Percentiles rank a stretch among this genome's conserved stretches.
These are phyloP conservation scores for Arthrobotrys pseudoclavata DNA, from an alignment of 2,329 filamentous ascomycete genomes.

Conservation along the genomic window DNA sequence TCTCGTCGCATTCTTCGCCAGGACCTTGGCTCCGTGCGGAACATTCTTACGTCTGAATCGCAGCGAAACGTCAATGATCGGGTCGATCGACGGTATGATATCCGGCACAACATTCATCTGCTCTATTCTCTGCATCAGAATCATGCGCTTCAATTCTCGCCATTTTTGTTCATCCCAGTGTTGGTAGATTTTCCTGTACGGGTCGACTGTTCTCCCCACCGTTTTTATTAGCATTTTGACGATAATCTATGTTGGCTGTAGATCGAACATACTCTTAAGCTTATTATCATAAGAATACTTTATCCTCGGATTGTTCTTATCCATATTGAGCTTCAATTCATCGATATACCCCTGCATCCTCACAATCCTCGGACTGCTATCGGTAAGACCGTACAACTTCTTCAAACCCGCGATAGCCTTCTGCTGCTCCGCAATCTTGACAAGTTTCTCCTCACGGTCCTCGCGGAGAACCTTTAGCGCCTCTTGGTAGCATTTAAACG, in stretches of 20 bases:
- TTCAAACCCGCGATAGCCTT: slow-evolving; percentile 76
- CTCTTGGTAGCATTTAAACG: slow-evolving; percentile 98
- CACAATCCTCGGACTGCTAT: slow-evolving; percentile 76
- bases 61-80: slow-evolving; percentile 82
- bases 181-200: slow-evolving; percentile 96
- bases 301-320: slow-evolving; percentile 57
- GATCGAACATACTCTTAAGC: slow-evolving; percentile 29
- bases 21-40: slow-evolving; percentile 81
- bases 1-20: slow-evolving; percentile 79
- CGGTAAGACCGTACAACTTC: slow-evolving; percentile 73
- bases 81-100: slow-evolving; percentile 83
- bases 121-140: slow-evolving; percentile 85
- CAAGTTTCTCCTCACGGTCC: slow-evolving; percentile 85
- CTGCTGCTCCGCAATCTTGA: slow-evolving; percentile 77
- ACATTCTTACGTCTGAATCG: slow-evolving; percentile 80
- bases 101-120: slow-evolving; percentile 92
- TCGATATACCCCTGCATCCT: slow-evolving; percentile 81
- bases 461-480: slow-evolving; percentile 84
- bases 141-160: slow-evolving; percentile 82
- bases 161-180: slow-evolving; percentile 89
- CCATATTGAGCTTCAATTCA: slow-evolving; percentile 77
- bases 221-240: neutral
- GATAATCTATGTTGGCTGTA: neutral
- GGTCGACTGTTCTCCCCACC: slow-evolving; percentile 71
- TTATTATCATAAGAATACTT: slow-evolving; percentile 59